Percentiles rank a stretch among this genome's conserved stretches.
These are phyloP conservation scores for Penicillium lividum DNA, from an alignment of 495 filamentous ascomycete species.

Conservation along the genomic window DNA sequence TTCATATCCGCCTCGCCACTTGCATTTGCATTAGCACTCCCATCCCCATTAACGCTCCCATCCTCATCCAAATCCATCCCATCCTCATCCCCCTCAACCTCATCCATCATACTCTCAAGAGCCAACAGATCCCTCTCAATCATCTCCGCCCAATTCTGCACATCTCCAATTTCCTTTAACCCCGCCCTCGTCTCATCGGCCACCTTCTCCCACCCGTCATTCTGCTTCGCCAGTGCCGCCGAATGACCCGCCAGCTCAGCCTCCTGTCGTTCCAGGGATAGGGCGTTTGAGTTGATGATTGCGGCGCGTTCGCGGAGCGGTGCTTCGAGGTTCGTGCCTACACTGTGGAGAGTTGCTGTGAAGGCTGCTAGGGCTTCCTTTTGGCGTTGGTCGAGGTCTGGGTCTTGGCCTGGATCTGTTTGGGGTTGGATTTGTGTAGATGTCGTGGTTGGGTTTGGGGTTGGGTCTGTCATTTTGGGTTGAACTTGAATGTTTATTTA, in stretches of 20 bases:
- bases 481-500: not conserved
- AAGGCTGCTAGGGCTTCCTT: slow-evolving; percentile 73
- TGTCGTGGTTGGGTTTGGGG: not conserved
- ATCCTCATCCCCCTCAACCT: slow-evolving; percentile 52
- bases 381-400: slow-evolving; percentile 23
- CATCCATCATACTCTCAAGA: slow-evolving; percentile 79
- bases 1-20: slow-evolving; percentile 15
- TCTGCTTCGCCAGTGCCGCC: slow-evolving; percentile 67
- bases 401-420: not conserved
- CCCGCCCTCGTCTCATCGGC: slow-evolving; percentile 66
- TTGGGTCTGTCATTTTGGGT: not conserved
- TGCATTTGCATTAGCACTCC: slow-evolving; percentile 16
- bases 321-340: slow-evolving; percentile 66
- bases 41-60: slow-evolving; percentile 8
- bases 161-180: slow-evolving; percentile 90
- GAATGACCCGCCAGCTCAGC: slow-evolving; percentile 65
- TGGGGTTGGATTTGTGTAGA: slow-evolving; percentile 2
- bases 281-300: slow-evolving; percentile 73
- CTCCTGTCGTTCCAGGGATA: slow-evolving; percentile 71
- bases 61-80: slow-evolving; percentile 9
- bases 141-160: slow-evolving; percentile 98
- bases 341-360: slow-evolving; percentile 73
- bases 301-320: slow-evolving; percentile 71
- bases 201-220: slow-evolving; percentile 66
- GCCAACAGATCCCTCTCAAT: slow-evolving; percentile 88